Conservation (phyloP, 2,329 filamentous ascomycete species). For the Gnomoniopsis sp. region DNA sequence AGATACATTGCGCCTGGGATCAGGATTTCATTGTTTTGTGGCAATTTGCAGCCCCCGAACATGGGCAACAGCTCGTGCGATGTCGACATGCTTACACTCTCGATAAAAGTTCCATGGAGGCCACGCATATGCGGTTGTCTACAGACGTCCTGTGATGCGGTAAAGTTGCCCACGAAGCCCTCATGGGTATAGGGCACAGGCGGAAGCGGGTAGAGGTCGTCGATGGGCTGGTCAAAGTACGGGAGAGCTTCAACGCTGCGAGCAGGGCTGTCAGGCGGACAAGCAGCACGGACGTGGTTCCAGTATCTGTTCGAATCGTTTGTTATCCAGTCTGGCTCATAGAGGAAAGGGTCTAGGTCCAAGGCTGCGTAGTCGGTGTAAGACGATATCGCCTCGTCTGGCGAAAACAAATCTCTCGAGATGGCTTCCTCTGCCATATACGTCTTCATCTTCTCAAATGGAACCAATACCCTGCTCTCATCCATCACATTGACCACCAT, state of each 20-base stretch:
- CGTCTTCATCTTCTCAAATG: slow-evolving; percentile 52
- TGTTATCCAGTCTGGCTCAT: slow-evolving; percentile 46
- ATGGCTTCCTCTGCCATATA: slow-evolving; percentile 45
- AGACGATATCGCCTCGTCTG: slow-evolving; percentile 39
- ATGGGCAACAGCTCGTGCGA: slow-evolving; percentile 52
- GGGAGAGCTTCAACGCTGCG: slow-evolving; percentile 34
- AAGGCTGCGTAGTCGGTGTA: slow-evolving; percentile 36
- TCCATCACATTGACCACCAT: slow-evolving; percentile 65
- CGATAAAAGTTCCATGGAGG: slow-evolving; percentile 52
- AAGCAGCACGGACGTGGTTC: slow-evolving; percentile 54
- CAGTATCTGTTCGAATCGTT: slow-evolving; percentile 52
- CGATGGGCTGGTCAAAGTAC: slow-evolving; percentile 28
- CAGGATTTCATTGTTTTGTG: slow-evolving; percentile 58
- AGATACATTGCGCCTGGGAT: slow-evolving; percentile 64
- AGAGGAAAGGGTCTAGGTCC: slow-evolving; percentile 22
- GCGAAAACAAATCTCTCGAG: slow-evolving; percentile 39
- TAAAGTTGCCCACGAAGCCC: slow-evolving; percentile 54
- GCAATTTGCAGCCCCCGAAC: slow-evolving; percentile 58
- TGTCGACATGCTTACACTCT: slow-evolving; percentile 45
- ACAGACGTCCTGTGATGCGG: slow-evolving; percentile 52
- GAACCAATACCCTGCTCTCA: slow-evolving; percentile 58
- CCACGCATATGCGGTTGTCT: slow-evolving; percentile 46
- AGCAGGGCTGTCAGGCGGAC: slow-evolving; percentile 51
- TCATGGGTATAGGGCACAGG: slow-evolving; percentile 28
- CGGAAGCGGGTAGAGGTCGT: slow-evolving; percentile 18